A percentile compares a stretch with the other conserved stretches of the same genome.
Evolutionary conservation across 2,329 filamentous ascomycete species (phyloP).

Genomic region (Dryadomyces sulphureus): DNA sequence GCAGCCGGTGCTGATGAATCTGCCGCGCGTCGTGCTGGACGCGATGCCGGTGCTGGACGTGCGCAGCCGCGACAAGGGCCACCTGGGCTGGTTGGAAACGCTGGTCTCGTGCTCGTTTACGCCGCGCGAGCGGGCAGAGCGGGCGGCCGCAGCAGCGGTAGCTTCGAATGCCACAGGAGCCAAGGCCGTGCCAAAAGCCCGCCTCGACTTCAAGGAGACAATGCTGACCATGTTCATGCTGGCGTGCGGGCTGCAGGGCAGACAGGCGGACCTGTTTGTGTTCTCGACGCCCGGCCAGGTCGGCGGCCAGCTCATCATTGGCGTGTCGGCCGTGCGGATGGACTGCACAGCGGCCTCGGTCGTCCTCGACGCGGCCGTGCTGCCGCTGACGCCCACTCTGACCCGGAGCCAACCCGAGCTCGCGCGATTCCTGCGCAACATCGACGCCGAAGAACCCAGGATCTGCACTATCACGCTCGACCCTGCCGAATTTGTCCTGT

Average conservation of each 20-base stretch:
- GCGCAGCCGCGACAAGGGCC: slow-evolving; percentile 18
- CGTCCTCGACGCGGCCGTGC: slow-evolving; percentile 30
- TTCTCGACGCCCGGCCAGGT: slow-evolving; percentile 21
- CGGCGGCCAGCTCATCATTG: slow-evolving; percentile 24
- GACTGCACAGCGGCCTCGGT: slow-evolving; percentile 26
- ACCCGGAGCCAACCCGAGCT: too few species aligned
- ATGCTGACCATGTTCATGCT: slow-evolving; percentile 32
- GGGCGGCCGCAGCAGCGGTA: too few species aligned
- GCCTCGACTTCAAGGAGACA: slow-evolving; percentile 33
- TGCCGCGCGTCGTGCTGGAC: slow-evolving; percentile 29
- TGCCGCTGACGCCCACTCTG: slow-evolving; percentile 28
- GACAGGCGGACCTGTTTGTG: slow-evolving; percentile 28
- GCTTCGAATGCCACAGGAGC: too few species aligned
- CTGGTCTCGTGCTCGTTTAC: slow-evolving; percentile 27
- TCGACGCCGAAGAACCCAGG: too few species aligned
- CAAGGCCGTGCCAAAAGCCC: slow-evolving; percentile 8
- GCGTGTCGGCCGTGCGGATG: slow-evolving; percentile 28
- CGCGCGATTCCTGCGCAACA: too few species aligned
- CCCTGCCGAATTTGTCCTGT: slow-evolving; percentile 40
- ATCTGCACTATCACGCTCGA: slow-evolving; percentile 24
- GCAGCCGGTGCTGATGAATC: not conserved
- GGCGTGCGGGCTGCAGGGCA: slow-evolving; percentile 28
- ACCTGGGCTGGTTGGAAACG: slow-evolving; percentile 23
- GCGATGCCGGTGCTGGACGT: slow-evolving; percentile 26
- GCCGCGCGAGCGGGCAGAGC: slow-evolving; percentile 22